Percentiles rank a stretch among this genome's conserved stretches.
Conservation (phyloP, 2,329 filamentous ascomycete genomes). For the Ophiostoma novo-ulmi region DNA sequence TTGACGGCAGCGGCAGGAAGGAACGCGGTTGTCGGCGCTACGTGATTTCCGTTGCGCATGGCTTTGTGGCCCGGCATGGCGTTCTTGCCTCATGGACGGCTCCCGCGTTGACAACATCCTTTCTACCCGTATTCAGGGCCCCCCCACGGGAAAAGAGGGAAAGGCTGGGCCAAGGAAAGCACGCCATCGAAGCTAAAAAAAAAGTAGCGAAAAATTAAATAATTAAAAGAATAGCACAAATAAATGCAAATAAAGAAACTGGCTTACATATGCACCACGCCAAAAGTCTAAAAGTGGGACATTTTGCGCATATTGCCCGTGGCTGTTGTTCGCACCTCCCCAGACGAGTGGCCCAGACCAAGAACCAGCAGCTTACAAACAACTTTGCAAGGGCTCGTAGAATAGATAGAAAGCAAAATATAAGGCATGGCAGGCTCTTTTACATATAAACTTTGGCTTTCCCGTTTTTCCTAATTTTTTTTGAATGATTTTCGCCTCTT, state of each 20-base stretch:
- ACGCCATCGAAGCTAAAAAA: conserved; percentile 29
- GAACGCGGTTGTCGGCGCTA: conserved; percentile 15
- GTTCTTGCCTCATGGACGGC: conserved; percentile 7
- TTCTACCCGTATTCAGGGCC: background rate
- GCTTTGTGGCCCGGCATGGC: background rate
- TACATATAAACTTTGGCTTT: background rate
- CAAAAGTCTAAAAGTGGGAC: background rate
- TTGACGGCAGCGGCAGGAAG: background rate
- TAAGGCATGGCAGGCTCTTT: background rate
- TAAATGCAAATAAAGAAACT: background rate
- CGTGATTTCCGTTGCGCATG: conserved; percentile 10
- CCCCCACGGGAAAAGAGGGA: background rate
- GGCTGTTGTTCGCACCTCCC: background rate
- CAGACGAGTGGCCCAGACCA: background rate
- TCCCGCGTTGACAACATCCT: conserved; percentile 16
- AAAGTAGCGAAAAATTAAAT: conserved; percentile 16
- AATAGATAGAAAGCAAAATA: background rate
- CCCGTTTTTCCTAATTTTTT: background rate
- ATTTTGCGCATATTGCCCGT: background rate
- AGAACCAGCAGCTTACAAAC: background rate
- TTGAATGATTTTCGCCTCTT: background rate
- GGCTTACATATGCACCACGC: conserved; percentile 8
- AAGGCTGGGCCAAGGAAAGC: conserved; percentile 21
- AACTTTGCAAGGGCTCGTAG: background rate
- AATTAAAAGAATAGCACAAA: background rate